Conservation (phyloP, 345 rosid genomes). For the Erodium maritimum region DNA sequence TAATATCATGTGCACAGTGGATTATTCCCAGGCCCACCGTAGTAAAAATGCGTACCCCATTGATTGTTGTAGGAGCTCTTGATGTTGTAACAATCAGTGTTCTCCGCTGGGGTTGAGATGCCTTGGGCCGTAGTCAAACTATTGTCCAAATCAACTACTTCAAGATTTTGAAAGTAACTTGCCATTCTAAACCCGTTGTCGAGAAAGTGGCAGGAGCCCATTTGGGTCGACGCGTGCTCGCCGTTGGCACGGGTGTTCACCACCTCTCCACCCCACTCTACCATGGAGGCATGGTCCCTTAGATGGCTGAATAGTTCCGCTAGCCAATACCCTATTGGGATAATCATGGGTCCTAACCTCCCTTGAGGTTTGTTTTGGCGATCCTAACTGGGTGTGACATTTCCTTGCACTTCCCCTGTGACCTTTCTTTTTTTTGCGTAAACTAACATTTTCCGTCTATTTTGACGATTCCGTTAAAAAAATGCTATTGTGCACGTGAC, state of each 20-base stretch:
- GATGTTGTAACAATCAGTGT: conserved; percentile 77
- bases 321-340: too few species aligned
- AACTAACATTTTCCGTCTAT: too few species aligned
- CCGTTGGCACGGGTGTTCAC: conserved; percentile 80
- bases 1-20: conserved; percentile 46
- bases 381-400: too few species aligned
- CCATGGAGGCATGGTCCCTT: conserved; percentile 82
- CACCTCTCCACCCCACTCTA: conserved; percentile 97
- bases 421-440: too few species aligned
- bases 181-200: conserved; percentile 76
- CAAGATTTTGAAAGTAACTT: conserved; percentile 77
- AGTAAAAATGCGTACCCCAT: conserved; percentile 91
- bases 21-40: conserved; percentile 91
- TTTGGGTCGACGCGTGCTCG: conserved; percentile 78
- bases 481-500: too few species aligned
- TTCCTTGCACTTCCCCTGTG: too few species aligned
- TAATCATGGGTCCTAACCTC: too few species aligned
- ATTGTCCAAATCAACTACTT: conserved; percentile 79
- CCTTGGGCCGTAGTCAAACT: conserved; percentile 52
- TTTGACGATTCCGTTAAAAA: too few species aligned
- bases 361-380: too few species aligned
- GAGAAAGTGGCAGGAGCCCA: conserved; percentile 92
- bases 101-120: conserved; percentile 65
- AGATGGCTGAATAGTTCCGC: conserved; percentile 85
- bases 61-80: conserved; percentile 56